phyloP scores from a whole-genome alignment of 129 eudicot species.

The Arctium minus region DNA sequence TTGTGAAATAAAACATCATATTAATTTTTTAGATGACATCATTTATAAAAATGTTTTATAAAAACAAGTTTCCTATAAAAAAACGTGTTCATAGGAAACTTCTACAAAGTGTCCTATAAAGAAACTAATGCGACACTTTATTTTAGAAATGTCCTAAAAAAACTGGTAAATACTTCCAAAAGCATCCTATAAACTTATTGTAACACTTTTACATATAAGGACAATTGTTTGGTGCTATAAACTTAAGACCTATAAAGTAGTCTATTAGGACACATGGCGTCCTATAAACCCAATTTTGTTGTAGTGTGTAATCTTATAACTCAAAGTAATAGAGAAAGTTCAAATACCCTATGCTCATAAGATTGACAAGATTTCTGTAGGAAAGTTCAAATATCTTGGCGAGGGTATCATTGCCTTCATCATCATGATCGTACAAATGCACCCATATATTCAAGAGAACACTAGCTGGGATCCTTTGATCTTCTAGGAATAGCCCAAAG shows the following conservation, averaged over 20 bases:
- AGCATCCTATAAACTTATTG: neutral
- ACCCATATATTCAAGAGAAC: slow-evolving; percentile 50
- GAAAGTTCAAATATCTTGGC: slow-evolving; percentile 26
- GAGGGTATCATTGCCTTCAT: slow-evolving; percentile 21
- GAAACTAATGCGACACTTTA: neutral
- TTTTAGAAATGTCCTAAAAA: neutral
- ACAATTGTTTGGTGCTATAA: too few relatives aligned
- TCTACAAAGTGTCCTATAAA: neutral
- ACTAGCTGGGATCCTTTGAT: slow-evolving; percentile 41
- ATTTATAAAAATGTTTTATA: too few relatives aligned
- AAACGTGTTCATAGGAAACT: neutral
- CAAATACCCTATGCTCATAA: slow-evolving; percentile 3
- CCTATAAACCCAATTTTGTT: neutral
- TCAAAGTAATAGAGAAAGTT: neutral
- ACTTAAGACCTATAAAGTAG: too few relatives aligned
- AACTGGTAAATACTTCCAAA: neutral
- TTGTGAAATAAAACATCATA: neutral
- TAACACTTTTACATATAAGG: too few relatives aligned
- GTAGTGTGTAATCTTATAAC: neutral
- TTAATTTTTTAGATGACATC: neutral
- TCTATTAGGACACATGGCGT: too few relatives aligned
- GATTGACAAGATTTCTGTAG: slow-evolving; percentile 27
- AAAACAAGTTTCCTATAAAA: neutral
- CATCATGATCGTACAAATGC: slow-evolving; percentile 32
- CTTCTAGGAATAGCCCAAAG: slow-evolving; percentile 40